A percentile compares a stretch with the other conserved stretches of the same genome.
Conservation (phyloP, 345 rosid genomes). For the Salix udensis region DNA sequence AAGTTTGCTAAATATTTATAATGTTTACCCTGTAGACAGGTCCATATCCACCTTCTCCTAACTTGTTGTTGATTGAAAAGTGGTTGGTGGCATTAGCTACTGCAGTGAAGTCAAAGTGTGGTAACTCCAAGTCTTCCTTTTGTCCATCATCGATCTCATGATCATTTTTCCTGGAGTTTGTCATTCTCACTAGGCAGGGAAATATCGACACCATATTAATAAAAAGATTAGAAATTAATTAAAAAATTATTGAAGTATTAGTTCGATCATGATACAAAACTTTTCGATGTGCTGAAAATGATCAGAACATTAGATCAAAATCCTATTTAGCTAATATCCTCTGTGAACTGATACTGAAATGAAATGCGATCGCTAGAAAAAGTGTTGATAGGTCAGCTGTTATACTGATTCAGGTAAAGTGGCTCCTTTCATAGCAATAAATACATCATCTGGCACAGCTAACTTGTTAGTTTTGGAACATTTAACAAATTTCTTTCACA, state of each 20-base stretch:
- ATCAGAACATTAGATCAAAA: background rate
- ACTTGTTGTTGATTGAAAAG: constrained; percentile 34
- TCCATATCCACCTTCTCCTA: constrained; percentile 52
- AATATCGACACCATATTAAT: background rate
- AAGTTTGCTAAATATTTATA: background rate
- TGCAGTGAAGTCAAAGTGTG: background rate
- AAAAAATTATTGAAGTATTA: background rate
- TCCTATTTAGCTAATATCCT: background rate
- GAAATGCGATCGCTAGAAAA: background rate
- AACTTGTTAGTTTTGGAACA: background rate
- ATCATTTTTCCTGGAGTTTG: background rate
- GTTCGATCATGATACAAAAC: background rate
- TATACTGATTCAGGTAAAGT: no score
- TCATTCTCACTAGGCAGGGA: background rate
- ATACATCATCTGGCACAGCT: background rate
- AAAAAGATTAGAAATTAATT: no score
- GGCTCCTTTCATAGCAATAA: background rate
- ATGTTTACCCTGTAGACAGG: constrained; percentile 36
- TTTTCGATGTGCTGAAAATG: background rate
- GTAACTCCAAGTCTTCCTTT: background rate
- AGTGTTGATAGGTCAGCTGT: no score
- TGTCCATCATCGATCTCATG: background rate
- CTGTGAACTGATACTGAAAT: background rate
- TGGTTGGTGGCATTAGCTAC: constrained; percentile 31
- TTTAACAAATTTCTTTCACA: background rate